A percentile compares a stretch with the other conserved stretches of the same genome.
These are phyloP conservation scores for Lentinula guzmanii DNA, from an alignment of 768 basidiomycete species.

Conservation along the genomic window DNA sequence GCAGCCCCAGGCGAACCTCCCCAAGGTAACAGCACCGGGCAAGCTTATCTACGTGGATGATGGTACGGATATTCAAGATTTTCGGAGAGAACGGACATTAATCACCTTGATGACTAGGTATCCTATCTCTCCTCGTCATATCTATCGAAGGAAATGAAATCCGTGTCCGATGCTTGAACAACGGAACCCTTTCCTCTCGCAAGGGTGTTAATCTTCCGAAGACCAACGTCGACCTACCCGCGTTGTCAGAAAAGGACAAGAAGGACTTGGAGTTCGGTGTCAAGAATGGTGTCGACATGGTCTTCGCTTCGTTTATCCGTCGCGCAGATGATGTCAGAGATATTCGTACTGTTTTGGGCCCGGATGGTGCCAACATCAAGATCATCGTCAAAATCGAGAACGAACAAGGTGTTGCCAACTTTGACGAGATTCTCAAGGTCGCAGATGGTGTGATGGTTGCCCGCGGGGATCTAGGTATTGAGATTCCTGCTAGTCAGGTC, in stretches of 20 bases:
- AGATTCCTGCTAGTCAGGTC: slow-evolving; percentile 98
- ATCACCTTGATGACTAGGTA: slow-evolving; percentile 37
- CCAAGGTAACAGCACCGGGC: slow-evolving; percentile 95
- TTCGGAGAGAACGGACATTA: neutral
- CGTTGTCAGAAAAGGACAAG: slow-evolving; percentile 98
- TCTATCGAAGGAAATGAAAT: slow-evolving; percentile 79
- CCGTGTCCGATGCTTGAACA: slow-evolving; percentile 84
- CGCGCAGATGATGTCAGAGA: slow-evolving; percentile 90
- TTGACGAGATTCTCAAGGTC: slow-evolving; percentile 95
- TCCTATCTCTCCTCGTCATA: slow-evolving; percentile 89
- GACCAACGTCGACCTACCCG: slow-evolving; percentile 95
- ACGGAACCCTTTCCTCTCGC: slow-evolving; percentile 87
- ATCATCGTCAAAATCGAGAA: slow-evolving; percentile 99
- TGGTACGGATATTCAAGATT: slow-evolving; percentile 37
- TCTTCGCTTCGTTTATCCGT: slow-evolving; percentile 99
- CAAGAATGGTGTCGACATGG: slow-evolving; percentile 97
- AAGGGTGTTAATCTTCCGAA: slow-evolving; percentile 99
- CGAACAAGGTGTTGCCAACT: slow-evolving; percentile 97
- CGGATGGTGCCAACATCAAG: slow-evolving; percentile 94
- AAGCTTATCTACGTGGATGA: slow-evolving; percentile 98
- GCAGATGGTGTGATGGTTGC: slow-evolving; percentile 99
- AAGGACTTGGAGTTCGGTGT: slow-evolving; percentile 91
- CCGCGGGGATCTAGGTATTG: slow-evolving; percentile 98
- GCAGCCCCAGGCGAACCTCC: slow-evolving; percentile 65
- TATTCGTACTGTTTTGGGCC: slow-evolving; percentile 89